A percentile compares a stretch with the other conserved stretches of the same genome.
Evolutionary conservation across 139 green algal genomes (phyloP).

Genomic region (Microglena sp.): DNA sequence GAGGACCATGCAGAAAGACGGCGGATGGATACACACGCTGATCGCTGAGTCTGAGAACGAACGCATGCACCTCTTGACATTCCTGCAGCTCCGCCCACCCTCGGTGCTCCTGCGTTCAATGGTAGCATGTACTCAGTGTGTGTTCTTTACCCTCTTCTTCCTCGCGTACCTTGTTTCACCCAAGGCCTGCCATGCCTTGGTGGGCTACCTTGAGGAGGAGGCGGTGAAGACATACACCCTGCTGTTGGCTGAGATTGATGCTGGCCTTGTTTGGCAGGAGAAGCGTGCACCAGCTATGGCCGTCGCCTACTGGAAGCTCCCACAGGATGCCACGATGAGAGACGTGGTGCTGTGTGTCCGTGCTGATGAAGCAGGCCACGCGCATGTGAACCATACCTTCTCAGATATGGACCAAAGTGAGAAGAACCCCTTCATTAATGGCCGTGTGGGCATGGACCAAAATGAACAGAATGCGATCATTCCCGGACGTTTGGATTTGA

Average conservation of each 20-base stretch:
- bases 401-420: too few species aligned
- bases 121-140: slow-evolving; percentile 51
- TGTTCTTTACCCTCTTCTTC: slow-evolving; percentile 84
- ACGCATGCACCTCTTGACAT: slow-evolving; percentile 89
- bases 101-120: slow-evolving; percentile 54
- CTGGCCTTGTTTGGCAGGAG: slow-evolving; percentile 52
- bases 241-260: slow-evolving; percentile 43
- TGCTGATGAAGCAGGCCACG: slow-evolving; percentile 77
- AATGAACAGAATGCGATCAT: not conserved
- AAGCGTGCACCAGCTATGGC: slow-evolving; percentile 52
- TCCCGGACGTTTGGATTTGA: not conserved
- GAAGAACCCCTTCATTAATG: too few species aligned
- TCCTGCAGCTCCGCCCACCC: slow-evolving; percentile 74
- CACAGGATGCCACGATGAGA: slow-evolving; percentile 38
- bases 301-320: slow-evolving; percentile 48
- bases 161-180: slow-evolving; percentile 74
- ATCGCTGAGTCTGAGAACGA: slow-evolving; percentile 86
- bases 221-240: slow-evolving; percentile 62
- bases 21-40: slow-evolving; percentile 79
- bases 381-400: too few species aligned
- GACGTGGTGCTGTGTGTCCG: slow-evolving; percentile 76
- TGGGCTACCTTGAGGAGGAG: slow-evolving; percentile 93
- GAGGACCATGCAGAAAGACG: slow-evolving; percentile 47
- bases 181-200: slow-evolving; percentile 69
- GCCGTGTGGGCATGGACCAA: not conserved